Evolutionary conservation across 768 basidiomycete genomes (phyloP), one percentile per base, ranked within the genome.

Genomic region (Lactarius evosmus): DNA sequence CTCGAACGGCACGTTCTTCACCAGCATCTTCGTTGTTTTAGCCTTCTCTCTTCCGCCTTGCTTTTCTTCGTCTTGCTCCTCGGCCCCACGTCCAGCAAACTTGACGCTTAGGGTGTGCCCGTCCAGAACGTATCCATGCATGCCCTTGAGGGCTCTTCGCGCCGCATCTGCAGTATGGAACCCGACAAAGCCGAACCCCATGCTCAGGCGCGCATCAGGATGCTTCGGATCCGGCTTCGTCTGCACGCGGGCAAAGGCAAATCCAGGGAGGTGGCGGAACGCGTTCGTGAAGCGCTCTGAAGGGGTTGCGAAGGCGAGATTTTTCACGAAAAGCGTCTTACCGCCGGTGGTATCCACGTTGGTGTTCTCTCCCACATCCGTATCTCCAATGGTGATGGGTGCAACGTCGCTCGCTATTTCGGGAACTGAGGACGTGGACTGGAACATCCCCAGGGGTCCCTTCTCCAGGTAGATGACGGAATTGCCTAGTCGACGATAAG

Each of bases 1-100:
- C 75, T 99, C 97, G 78, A 99, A 99, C 44, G 97, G 95, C 59
- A 98, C 83, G 70, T 99, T 99, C 85, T 98, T 98, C 69, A 98
- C 93, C 56, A 98, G 86, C 82, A 98, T 87, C 85, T 98, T 98
- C 67, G 94, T 91, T 66, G 90, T 89, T 63, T 83, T 87, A 33
- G 77, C 74, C 9, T 67, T 68, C 17, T 69, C 76, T 29, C 71
- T 75, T 61, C 74, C 78, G 34, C 71, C 78, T 17, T 69, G 73
- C 50, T 76, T 77, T 55, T 69, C 73, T 66, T 73, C 46, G 46
- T 49, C 78, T 56, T 83, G 85, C 38, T 85, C 89, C 44, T 85
- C 85, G 9, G 72, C 74, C 0, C 93, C 93, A 7, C 95, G 82
- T 22, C 91, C 91, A 2, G 96, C 93, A 62, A 95, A 95, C 73